phyloP scores from a whole-genome alignment of 139 green algal genomes.

The Closterium sp. region DNA sequence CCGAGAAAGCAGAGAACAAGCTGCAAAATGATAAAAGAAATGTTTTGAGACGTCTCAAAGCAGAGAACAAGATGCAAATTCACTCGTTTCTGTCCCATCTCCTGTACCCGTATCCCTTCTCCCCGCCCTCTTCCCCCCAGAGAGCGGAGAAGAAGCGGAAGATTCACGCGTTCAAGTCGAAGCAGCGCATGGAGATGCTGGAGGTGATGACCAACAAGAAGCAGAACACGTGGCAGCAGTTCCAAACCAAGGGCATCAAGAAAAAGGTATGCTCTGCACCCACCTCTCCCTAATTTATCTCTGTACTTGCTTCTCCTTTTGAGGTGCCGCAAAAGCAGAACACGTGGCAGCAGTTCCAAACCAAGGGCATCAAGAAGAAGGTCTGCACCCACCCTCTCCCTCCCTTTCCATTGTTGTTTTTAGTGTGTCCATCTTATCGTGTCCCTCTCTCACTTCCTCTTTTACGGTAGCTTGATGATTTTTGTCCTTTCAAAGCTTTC shows the following conservation, averaged over 20 bases:
- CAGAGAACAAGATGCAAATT: too few relatives aligned
- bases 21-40: too few relatives aligned
- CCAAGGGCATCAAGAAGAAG: slow-evolving; percentile 45
- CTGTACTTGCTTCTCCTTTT: too few relatives aligned
- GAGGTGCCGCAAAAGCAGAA: slow-evolving; percentile 1
- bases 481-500: too few relatives aligned
- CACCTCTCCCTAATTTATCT: too few relatives aligned
- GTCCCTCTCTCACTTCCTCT: too few relatives aligned
- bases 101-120: not conserved
- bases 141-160: slow-evolving; percentile 46
- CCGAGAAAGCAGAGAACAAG: too few relatives aligned
- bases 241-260: slow-evolving; percentile 40
- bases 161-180: slow-evolving; percentile 51
- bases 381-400: not conserved
- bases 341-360: slow-evolving; percentile 48
- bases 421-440: too few relatives aligned
- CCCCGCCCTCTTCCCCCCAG: too few relatives aligned
- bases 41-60: too few relatives aligned
- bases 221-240: slow-evolving; percentile 50
- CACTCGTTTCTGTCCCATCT: not conserved
- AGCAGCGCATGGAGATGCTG: slow-evolving; percentile 42
- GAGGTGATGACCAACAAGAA: slow-evolving; percentile 41
- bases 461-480: too few relatives aligned
- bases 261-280: not conserved
- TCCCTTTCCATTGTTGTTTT: too few relatives aligned